A percentile compares a stretch with the other conserved stretches of the same genome.
phyloP scores from a whole-genome alignment of 1,284 basidiomycete genomes.

The Cutaneotrichosporon cavernicola region DNA sequence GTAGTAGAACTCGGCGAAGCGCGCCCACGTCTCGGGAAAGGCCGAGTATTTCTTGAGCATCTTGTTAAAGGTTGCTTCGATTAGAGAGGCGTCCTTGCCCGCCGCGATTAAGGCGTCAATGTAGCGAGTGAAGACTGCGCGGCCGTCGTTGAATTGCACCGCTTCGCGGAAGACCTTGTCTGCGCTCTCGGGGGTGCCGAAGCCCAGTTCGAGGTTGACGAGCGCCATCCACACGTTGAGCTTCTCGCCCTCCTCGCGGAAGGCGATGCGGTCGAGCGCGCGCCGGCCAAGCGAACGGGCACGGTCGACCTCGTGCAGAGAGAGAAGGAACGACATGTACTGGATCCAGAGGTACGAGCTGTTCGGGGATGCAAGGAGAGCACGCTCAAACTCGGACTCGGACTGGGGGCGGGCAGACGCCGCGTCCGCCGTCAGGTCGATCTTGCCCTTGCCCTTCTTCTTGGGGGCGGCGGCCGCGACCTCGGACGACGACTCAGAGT shows the following conservation, averaged over 20 bases:
- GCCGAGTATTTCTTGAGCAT: slow-evolving; percentile 90
- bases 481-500: slow-evolving; percentile 56
- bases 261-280: slow-evolving; percentile 84
- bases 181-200: slow-evolving; percentile 78
- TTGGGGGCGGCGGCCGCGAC: slow-evolving; percentile 23
- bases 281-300: slow-evolving; percentile 82
- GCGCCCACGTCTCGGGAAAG: slow-evolving; percentile 87
- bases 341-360: slow-evolving; percentile 99
- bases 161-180: slow-evolving; percentile 87
- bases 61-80: slow-evolving; percentile 78
- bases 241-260: slow-evolving; percentile 94
- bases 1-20: slow-evolving; percentile 75
- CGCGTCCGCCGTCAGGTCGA: slow-evolving; percentile 81
- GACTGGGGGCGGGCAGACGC: slow-evolving; percentile 78
- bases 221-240: slow-evolving; percentile 97
- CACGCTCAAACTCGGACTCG: slow-evolving; percentile 88
- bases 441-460: slow-evolving; percentile 60
- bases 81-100: slow-evolving; percentile 73
- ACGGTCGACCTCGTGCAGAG: slow-evolving; percentile 91
- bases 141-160: slow-evolving; percentile 83
- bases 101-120: slow-evolving; percentile 80
- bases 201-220: slow-evolving; percentile 91
- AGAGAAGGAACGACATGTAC: slow-evolving; percentile 98
- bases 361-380: slow-evolving; percentile 92
- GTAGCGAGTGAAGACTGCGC: slow-evolving; percentile 80